These are phyloP conservation scores for Odontarrhena argentea DNA, from an alignment of 345 rosid species.

Conservation along the genomic window DNA sequence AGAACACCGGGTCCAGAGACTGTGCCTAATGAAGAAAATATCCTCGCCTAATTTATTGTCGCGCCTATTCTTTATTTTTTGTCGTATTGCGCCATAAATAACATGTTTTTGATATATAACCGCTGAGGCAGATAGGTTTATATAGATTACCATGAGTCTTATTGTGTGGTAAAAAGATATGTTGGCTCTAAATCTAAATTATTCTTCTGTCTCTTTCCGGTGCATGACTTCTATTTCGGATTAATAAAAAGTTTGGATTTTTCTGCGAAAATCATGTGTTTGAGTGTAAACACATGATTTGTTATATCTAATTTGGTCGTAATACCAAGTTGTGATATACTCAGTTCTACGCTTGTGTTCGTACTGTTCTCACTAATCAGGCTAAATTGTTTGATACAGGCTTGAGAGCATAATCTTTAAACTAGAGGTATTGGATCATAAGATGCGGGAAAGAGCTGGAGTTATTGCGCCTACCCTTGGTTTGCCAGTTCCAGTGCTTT, in stretches of 20 bases:
- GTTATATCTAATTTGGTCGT: constrained; percentile 6
- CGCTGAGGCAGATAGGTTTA: constrained; percentile 8
- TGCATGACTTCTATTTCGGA: not conserved
- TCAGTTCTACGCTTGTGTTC: not conserved
- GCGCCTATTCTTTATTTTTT: not conserved
- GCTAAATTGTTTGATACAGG: constrained; percentile 46
- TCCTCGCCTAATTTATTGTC: too few species aligned
- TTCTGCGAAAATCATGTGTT: constrained; percentile 10
- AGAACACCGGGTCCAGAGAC: too few species aligned
- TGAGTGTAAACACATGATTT: constrained; percentile 9
- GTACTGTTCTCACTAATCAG: not conserved
- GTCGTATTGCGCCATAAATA: not conserved
- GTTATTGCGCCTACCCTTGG: constrained; percentile 76
- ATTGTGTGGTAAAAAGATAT: constrained; percentile 10
- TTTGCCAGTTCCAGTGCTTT: constrained; percentile 71
- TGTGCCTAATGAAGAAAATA: too few species aligned
- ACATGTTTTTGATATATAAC: not conserved
- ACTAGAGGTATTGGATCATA: constrained; percentile 93
- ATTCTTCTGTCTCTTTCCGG: not conserved
- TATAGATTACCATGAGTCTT: not conserved
- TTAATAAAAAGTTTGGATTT: not conserved
- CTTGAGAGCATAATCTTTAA: constrained; percentile 76
- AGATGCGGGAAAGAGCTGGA: constrained; percentile 94
- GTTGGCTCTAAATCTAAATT: constrained; percentile 6
- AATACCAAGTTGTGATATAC: constrained; percentile 20